Conservation (phyloP, 2,329 filamentous ascomycete genomes). For the Fusarium sp. region DNA sequence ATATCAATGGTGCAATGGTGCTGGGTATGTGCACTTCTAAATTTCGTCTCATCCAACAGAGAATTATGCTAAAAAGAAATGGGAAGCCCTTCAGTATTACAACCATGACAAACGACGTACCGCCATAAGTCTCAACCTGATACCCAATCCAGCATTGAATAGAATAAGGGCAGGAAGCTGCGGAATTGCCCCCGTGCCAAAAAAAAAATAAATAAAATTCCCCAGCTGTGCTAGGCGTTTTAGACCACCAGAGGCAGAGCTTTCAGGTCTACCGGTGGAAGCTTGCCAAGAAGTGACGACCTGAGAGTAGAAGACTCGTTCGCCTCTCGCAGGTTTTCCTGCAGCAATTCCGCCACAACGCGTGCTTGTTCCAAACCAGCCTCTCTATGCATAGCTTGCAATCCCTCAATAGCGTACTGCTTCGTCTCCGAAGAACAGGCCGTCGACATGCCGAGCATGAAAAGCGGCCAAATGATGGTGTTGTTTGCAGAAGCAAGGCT, state of each 20-base stretch:
- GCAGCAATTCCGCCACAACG: conserved; percentile 58
- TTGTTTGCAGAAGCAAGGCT: conserved; percentile 62
- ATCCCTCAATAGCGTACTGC: conserved; percentile 59
- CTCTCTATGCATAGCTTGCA: conserved; percentile 60
- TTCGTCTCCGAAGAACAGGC: conserved; percentile 58
- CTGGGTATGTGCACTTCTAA: conserved; percentile 34
- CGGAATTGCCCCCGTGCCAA: neutral
- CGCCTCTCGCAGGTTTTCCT: conserved; percentile 47
- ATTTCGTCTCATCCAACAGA: conserved; percentile 26
- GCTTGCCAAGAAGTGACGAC: conserved; percentile 28
- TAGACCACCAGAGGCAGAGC: conserved; percentile 49
- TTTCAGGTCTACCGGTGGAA: conserved; percentile 47
- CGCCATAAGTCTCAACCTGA: conserved; percentile 18
- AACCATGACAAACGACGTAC: conserved; percentile 19
- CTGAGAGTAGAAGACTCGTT: conserved; percentile 13
- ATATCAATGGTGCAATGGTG: conserved; percentile 15
- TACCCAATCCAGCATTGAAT: conserved; percentile 4
- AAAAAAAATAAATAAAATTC: no score
- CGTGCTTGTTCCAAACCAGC: conserved; percentile 61
- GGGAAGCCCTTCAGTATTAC: conserved; percentile 4
- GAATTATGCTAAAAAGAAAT: conserved; percentile 37
- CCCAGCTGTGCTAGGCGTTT: conserved; percentile 1
- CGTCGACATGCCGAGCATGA: conserved; percentile 62
- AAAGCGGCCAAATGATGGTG: conserved; percentile 64
- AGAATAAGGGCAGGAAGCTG: neutral